Conservation (phyloP, 2,329 filamentous ascomycete genomes). For the Aureobasidium sp. region DNA sequence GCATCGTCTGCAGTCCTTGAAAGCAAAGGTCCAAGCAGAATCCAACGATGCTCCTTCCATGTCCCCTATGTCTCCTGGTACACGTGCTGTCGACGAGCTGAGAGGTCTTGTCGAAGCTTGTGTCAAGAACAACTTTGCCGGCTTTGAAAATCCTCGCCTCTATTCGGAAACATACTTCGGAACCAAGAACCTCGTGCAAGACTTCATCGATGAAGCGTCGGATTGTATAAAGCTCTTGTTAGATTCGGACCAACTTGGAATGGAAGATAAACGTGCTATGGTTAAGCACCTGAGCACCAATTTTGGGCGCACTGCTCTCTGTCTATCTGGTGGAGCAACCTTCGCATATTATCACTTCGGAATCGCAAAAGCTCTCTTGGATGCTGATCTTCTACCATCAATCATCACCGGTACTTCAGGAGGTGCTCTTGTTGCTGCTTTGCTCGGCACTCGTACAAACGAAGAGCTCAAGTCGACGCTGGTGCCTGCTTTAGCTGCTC, state of each 20-base stretch:
- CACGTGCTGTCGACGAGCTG: constrained; percentile 64
- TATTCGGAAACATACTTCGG: constrained; percentile 98
- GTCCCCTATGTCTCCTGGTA: constrained; percentile 21
- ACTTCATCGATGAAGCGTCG: constrained; percentile 80
- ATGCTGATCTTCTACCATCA: constrained; percentile 76
- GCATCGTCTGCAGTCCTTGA: constrained; percentile 62
- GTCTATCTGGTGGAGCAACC: constrained; percentile 83
- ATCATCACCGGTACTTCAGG: constrained; percentile 97
- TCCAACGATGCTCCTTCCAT: constrained; percentile 32
- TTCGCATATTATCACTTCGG: constrained; percentile 98
- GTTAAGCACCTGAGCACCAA: constrained; percentile 89
- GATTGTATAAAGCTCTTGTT: constrained; percentile 60
- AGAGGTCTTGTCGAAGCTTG: constrained; percentile 76
- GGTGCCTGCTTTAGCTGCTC: constrained; percentile 75
- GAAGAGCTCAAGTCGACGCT: constrained; percentile 81
- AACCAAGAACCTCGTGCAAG: constrained; percentile 90
- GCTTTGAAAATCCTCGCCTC: constrained; percentile 85
- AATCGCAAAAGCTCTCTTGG: constrained; percentile 80
- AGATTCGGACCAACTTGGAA: constrained; percentile 57
- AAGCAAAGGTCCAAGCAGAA: constrained; percentile 48
- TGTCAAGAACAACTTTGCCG: constrained; percentile 96
- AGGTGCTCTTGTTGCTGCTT: constrained; percentile 78
- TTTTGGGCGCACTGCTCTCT: constrained; percentile 85
- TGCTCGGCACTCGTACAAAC: constrained; percentile 84
- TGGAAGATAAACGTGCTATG: constrained; percentile 68